These are phyloP conservation scores for Sphagnum contortum DNA, from an alignment of 225 moss, liverwort and hornwort genomes.

Conservation along the genomic window DNA sequence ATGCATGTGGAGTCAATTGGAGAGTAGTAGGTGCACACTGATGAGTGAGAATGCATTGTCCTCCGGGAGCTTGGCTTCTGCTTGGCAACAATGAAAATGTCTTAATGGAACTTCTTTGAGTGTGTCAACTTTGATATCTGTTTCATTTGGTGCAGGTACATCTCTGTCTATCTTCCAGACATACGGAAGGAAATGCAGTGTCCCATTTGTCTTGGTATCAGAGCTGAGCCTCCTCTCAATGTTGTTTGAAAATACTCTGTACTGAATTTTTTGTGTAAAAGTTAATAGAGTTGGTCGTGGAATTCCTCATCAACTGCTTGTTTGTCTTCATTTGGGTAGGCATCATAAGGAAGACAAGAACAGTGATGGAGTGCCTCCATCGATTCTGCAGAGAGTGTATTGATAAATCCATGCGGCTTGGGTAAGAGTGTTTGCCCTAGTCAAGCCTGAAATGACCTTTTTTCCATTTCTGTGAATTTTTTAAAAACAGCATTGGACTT, in stretches of 20 bases:
- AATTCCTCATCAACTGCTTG: too few species aligned
- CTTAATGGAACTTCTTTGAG: background rate
- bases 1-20: too few species aligned
- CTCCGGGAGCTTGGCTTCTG: too few species aligned
- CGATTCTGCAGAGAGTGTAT: conserved; percentile 99
- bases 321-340: conserved; percentile 36
- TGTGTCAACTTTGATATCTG: conserved; percentile 4
- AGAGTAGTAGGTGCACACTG: too few species aligned
- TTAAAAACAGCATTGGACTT: background rate
- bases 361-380: conserved; percentile 98
- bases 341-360: conserved; percentile 92
- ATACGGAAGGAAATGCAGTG: conserved; percentile 99
- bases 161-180: conserved; percentile 76
- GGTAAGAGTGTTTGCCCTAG: conserved; percentile 28
- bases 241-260: background rate
- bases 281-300: too few species aligned
- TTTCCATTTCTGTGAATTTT: background rate
- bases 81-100: background rate
- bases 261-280: background rate
- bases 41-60: too few species aligned
- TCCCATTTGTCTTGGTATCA: conserved; percentile 93
- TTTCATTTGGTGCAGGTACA: conserved; percentile 51
- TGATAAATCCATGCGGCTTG: conserved; percentile 97
- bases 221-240: background rate
- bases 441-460: background rate